Evolutionary conservation across 257 asterid species (phyloP), one percentile per base, ranked within the genome.

Genomic region (Oldenlandia corymbosa): DNA sequence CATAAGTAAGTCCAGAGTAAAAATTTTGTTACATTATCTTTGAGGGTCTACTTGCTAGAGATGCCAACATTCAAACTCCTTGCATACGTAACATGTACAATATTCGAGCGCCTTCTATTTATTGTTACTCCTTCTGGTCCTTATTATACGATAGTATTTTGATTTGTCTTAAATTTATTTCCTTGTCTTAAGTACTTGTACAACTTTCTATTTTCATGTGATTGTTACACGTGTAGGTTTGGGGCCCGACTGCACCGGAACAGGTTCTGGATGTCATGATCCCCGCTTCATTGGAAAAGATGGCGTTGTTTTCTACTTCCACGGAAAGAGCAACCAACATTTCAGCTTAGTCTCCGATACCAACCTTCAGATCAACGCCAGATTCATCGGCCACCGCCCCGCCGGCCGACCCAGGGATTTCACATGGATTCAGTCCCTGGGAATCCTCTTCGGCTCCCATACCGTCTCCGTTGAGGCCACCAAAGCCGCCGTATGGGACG

Each of bases 401-500:
- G 21, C 71, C 0, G 75, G 78, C n/a, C 61, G 91, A 13, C 30
- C 46, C 32, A 77, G 91, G 3, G 95, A 86, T 83, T 83, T 13
- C 65, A 83, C 88, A 2, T 83, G 95, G 95, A 85, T 87, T 20
- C 93, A 87, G 23, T 83, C 82, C 1, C 70, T 85, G 0, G 92
- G 90, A 1, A 20, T 87, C 34, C 80, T 81, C 14, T 74, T 71
- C 23, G 75, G 59, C 18, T 16, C 71, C 34, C 84, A 82, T 64
- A 67, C 60, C 27, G 56, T 85, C 51, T 78, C 84, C 1, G 69
- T 87, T 12, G 87, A 80, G 70, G 86, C 93, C 0, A 81, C 79
- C 2, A 81, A 74, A 54, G 77, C 88, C 1, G 48, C 69, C 3
- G 42, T 37, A 56, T 87, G 90, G 90, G 75, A 87, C 9, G 31